Base-by-base conservation (phyloP, 441 rosid genomes). In the Erysimum cheiri region DNA sequence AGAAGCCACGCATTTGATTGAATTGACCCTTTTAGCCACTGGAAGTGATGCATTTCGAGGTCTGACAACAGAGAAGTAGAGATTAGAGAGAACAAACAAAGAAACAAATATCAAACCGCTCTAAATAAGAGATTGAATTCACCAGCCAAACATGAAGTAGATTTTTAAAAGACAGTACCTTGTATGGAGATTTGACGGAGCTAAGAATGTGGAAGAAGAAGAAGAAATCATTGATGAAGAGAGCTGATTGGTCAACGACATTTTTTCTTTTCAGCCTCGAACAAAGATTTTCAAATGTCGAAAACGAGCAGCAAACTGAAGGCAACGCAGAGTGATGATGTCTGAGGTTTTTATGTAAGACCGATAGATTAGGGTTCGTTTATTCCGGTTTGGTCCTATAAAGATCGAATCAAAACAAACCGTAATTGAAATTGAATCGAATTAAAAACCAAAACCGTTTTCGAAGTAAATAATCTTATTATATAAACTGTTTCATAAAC, bases 141-240 rank as follows among this genome's bases (percentile, higher is more conserved):
- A 41, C 6, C 39, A 6, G 8, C 8, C 35, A 32, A 32, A 32
- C 2, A 36, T 10, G 13, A 36, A 10, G 40, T 36, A 10, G 2
- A 36, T 4, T 9, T 4, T 4, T 1, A 15, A 6, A 4, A 46
- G 50, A 8, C 5, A 4, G 8, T 7, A 46, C 50, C 50, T 46
- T 0, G 26, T 8, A 3, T 46, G 50, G 9, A 8, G 24, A 76
- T 32, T 67, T 49, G 83, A 24, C 31, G 85, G 80, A 7, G 85
- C 76, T 5, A 88, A 59, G 62, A 88, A 87, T 10, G 85, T 60
- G 8, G 93, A 86, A 19, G 95, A 85, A 12, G 91, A 83, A 39
- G 96, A 81, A 50, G 95, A 84, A 48, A 88, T 77, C 79, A 67
- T 71, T 4, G 86, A 75, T 39, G 86, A 9, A 32, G 87, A 43